phyloP scores from a whole-genome alignment of 2,329 filamentous ascomycete genomes.

The Cladosporium phlei region DNA sequence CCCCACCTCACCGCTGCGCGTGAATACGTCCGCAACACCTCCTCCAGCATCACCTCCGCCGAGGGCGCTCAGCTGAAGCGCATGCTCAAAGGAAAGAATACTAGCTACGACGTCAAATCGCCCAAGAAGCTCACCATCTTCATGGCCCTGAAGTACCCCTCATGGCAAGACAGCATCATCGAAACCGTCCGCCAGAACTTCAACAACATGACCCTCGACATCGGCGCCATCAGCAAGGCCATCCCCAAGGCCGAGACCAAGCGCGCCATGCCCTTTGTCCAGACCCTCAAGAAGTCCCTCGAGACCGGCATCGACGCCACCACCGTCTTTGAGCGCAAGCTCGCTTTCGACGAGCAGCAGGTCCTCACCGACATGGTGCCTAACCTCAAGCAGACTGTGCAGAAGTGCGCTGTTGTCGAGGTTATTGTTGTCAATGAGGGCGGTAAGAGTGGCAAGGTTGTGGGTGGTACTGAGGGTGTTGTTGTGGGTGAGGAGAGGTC shows the following conservation, averaged over 20 bases:
- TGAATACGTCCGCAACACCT: constrained; percentile 71
- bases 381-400: constrained; percentile 70
- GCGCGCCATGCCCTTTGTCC: constrained; percentile 96
- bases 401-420: constrained; percentile 63
- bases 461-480: constrained; percentile 48
- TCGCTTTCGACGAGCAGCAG: constrained; percentile 78
- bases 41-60: constrained; percentile 77
- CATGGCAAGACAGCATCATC: constrained; percentile 89
- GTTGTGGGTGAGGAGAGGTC: constrained; percentile 55
- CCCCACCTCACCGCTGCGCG: constrained; percentile 69
- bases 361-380: constrained; percentile 73
- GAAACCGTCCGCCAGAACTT: constrained; percentile 71
- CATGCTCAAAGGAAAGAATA: constrained; percentile 86
- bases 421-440: constrained; percentile 68
- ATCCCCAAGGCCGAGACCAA: constrained; percentile 89
- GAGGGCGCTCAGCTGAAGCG: constrained; percentile 81
- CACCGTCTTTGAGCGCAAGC: constrained; percentile 73
- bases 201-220: constrained; percentile 61
- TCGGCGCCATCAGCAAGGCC: constrained; percentile 73
- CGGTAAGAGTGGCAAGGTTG: constrained; percentile 57
- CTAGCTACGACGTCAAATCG: constrained; percentile 81
- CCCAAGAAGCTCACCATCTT: constrained; percentile 89
- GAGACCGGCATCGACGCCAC: constrained; percentile 56
- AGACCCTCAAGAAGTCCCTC: constrained; percentile 77
- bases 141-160: constrained; percentile 72